phyloP scores from a whole-genome alignment of 202 grass and related monocot genomes.

The Panicum hallii region DNA sequence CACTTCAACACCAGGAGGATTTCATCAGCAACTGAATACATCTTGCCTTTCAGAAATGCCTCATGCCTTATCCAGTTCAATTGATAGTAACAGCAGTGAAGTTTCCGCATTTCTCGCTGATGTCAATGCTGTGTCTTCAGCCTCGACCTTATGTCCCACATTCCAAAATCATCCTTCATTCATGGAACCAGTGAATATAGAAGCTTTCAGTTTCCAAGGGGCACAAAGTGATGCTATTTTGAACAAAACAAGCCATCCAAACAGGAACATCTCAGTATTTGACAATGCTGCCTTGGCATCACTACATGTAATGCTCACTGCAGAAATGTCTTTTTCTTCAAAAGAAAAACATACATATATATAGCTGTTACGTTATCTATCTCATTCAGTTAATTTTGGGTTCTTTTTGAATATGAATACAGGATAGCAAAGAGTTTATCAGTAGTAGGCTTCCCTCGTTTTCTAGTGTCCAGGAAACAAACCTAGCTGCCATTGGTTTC shows the following conservation, averaged over 20 bases:
- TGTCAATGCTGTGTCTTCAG: conserved; percentile 65
- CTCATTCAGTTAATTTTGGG: conserved; percentile 11
- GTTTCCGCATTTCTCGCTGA: conserved; percentile 69
- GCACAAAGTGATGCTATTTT: conserved; percentile 47
- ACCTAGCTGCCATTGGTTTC: conserved; percentile 45
- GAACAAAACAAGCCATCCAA: conserved; percentile 48
- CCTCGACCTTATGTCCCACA: conserved; percentile 53
- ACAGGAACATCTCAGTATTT: conserved; percentile 47
- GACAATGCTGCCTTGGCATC: conserved; percentile 46
- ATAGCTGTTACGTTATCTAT: not conserved
- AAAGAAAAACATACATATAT: not conserved
- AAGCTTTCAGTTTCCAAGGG: conserved; percentile 59
- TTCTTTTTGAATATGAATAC: conserved; percentile 46
- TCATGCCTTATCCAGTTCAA: conserved; percentile 61
- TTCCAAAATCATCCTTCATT: conserved; percentile 60
- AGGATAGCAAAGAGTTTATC: conserved; percentile 59
- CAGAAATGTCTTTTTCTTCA: conserved; percentile 3
- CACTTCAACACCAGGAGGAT: conserved; percentile 49
- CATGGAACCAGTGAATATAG: conserved; percentile 53
- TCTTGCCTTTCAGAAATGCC: conserved; percentile 51
- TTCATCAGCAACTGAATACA: conserved; percentile 49
- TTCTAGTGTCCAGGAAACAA: conserved; percentile 31
- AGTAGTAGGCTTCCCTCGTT: conserved; percentile 52
- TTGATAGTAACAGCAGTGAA: conserved; percentile 67
- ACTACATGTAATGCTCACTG: conserved; percentile 47